These are phyloP conservation scores for Murraya paniculata DNA, from an alignment of 345 rosid genomes.

Conservation along the genomic window DNA sequence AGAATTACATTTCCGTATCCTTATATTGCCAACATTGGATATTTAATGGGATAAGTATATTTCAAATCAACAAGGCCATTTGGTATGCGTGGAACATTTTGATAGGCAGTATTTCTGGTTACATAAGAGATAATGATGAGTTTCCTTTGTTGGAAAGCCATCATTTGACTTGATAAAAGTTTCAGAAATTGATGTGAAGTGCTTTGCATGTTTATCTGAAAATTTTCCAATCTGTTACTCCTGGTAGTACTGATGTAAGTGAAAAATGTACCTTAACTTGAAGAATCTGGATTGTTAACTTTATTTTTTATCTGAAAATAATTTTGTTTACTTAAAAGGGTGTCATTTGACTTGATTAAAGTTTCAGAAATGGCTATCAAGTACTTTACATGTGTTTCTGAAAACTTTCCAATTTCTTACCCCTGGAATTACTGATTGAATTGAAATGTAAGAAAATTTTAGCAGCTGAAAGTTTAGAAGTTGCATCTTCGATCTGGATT, in stretches of 20 bases:
- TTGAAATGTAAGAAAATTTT: background rate
- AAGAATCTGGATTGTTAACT: background rate
- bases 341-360: no score
- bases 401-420: background rate
- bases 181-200: background rate
- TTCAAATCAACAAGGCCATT: background rate
- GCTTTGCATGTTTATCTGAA: background rate
- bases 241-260: background rate
- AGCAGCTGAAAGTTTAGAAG: background rate
- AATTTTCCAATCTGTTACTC: background rate
- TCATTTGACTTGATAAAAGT: background rate
- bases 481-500: background rate
- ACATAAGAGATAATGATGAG: background rate
- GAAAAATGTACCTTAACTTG: background rate
- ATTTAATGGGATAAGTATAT: background rate
- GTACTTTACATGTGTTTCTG: background rate
- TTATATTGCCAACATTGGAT: background rate
- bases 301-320: background rate
- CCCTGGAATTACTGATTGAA: background rate
- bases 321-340: background rate
- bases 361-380: background rate
- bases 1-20: background rate
- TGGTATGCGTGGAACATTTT: background rate
- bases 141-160: background rate
- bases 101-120: background rate